These are phyloP conservation scores for Talaromyces wortmannii DNA, from an alignment of 495 filamentous ascomycete species.

Conservation along the genomic window DNA sequence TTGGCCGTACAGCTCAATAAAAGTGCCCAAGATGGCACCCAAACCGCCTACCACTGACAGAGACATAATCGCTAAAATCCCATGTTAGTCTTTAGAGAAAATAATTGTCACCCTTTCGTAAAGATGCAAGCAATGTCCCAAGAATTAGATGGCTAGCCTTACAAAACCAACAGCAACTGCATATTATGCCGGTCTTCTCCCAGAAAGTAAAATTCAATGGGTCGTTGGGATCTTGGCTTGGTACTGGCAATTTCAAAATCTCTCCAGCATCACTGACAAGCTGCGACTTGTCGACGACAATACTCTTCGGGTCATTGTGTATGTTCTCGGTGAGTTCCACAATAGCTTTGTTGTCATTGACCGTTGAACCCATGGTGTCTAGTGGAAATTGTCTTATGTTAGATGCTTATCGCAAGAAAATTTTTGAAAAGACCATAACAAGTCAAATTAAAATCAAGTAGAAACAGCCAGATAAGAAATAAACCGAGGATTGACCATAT, in stretches of 20 bases:
- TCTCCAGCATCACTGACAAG: conserved; percentile 12
- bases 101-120: neutral
- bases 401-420: no score
- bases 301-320: neutral
- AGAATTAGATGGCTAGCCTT: neutral
- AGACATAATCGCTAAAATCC: conserved; percentile 21
- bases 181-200: conserved; percentile 23
- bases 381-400: no score
- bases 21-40: conserved; percentile 19
- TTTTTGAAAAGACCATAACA: no score
- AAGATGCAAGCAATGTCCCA: neutral
- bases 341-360: conserved; percentile 5
- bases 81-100: neutral
- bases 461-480: no score
- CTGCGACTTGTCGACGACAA: conserved; percentile 8
- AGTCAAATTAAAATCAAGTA: no score
- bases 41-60: conserved; percentile 23
- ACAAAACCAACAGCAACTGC: conserved; percentile 33
- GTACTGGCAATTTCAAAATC: conserved; percentile 21
- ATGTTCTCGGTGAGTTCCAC: conserved; percentile 18
- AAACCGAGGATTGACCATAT: no score
- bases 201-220: conserved; percentile 24
- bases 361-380: no score
- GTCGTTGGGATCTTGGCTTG: conserved; percentile 27
- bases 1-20: conserved; percentile 20